Percentiles rank a stretch among this genome's conserved stretches.
These are phyloP conservation scores for Pachyrhizus erosus DNA, from an alignment of 306 rosid species.

Conservation along the genomic window DNA sequence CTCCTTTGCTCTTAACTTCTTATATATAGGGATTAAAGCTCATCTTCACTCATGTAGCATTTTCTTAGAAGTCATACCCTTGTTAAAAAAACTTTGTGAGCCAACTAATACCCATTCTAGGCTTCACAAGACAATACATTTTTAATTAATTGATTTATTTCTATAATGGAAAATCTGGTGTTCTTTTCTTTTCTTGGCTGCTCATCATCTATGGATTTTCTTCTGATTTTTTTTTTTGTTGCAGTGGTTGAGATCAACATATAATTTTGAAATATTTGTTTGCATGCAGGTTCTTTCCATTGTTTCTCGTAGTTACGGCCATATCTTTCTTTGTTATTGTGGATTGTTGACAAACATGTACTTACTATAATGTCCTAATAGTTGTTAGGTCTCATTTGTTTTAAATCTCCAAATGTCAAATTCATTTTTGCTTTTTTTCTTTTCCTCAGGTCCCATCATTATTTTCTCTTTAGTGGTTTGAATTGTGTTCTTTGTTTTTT, in stretches of 20 bases:
- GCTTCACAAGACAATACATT: neutral
- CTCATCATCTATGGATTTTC: slow-evolving; percentile 5
- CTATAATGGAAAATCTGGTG: neutral
- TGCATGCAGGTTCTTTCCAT: slow-evolving; percentile 16
- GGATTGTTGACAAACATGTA: slow-evolving; percentile 19
- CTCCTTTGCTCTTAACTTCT: neutral
- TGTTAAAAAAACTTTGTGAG: neutral
- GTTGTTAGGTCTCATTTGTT: slow-evolving; percentile 22
- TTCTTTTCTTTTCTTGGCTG: slow-evolving; percentile 11
- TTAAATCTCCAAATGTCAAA: slow-evolving; percentile 7
- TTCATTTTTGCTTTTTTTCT: neutral
- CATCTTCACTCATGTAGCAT: neutral
- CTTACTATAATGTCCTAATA: slow-evolving; percentile 1
- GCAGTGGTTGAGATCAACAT: neutral
- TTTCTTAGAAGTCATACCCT: neutral
- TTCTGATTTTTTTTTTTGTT: neutral
- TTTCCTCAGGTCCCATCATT: neutral
- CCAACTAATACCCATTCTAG: neutral
- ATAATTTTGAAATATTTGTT: neutral
- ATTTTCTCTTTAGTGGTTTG: slow-evolving; percentile 20
- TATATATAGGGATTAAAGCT: neutral
- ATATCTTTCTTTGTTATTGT: slow-evolving; percentile 2
- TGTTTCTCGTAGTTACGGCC: slow-evolving; percentile 2
- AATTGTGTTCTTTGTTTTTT: neutral
- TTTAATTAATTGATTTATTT: neutral